Evolutionary conservation across 2,329 filamentous ascomycete species (phyloP).

Genomic region (Colletotrichum karsti): DNA sequence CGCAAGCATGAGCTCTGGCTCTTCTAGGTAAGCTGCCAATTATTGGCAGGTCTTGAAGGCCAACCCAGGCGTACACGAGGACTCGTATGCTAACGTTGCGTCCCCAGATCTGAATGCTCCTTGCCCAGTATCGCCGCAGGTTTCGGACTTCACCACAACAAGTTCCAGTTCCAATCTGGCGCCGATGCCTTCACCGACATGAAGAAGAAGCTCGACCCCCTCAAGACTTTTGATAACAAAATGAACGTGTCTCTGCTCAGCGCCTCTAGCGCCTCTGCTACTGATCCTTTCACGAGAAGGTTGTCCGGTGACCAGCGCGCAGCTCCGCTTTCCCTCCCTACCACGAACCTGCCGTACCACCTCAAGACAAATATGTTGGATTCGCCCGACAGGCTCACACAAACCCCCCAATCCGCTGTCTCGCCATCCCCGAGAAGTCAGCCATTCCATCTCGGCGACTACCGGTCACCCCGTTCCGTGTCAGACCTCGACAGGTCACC

Average conservation of each 20-base stretch:
- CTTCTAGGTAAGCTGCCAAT: slow-evolving; percentile 25
- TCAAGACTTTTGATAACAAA: slow-evolving; percentile 52
- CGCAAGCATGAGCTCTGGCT: slow-evolving; percentile 49
- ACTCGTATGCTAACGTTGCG: background rate
- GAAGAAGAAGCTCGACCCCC: slow-evolving; percentile 64
- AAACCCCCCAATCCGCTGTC: slow-evolving; percentile 57
- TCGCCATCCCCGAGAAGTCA: slow-evolving; percentile 50
- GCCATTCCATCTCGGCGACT: slow-evolving; percentile 52
- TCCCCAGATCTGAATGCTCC: slow-evolving; percentile 50
- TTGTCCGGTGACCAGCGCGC: slow-evolving; percentile 48
- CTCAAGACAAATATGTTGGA: slow-evolving; percentile 51
- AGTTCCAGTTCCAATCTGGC: slow-evolving; percentile 55
- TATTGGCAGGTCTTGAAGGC: background rate
- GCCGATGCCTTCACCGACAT: slow-evolving; percentile 59
- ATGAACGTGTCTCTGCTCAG: slow-evolving; percentile 53
- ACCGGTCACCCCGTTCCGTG: slow-evolving; percentile 52
- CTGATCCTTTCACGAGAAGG: slow-evolving; percentile 46
- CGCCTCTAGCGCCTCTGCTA: slow-evolving; percentile 42
- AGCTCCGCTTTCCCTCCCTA: slow-evolving; percentile 57
- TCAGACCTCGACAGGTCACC: slow-evolving; percentile 58
- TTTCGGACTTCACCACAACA: slow-evolving; percentile 61
- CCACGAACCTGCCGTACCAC: slow-evolving; percentile 39
- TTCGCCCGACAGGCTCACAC: slow-evolving; percentile 51
- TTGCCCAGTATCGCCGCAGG: slow-evolving; percentile 41
- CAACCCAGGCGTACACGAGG: no score